Evolutionary conservation across 176 grass and related monocot species (phyloP).

Genomic region (Avena atlantica): DNA sequence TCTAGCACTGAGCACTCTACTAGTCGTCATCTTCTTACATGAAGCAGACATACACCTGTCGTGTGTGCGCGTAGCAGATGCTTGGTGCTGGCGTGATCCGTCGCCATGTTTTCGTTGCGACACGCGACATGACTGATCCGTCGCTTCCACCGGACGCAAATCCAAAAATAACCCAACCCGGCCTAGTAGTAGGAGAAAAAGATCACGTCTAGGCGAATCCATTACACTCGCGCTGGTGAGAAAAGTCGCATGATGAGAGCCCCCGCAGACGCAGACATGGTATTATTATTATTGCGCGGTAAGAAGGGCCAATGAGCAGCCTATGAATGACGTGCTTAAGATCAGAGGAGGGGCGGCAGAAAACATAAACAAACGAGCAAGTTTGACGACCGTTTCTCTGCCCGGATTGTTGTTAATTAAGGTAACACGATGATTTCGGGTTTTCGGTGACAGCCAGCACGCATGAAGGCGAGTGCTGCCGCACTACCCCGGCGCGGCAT

Average conservation of each 20-base stretch:
- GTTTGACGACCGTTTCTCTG: not conserved
- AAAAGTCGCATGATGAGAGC: slow-evolving; percentile 11
- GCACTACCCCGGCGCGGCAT: not conserved
- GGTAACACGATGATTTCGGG: slow-evolving; percentile 22
- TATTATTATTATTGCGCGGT: not conserved
- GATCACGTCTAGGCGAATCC: slow-evolving; percentile 19
- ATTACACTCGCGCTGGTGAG: not conserved
- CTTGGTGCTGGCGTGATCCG: too few species aligned
- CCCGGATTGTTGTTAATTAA: not conserved
- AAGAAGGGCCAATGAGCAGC: not conserved
- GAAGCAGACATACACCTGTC: not conserved
- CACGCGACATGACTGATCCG: too few species aligned
- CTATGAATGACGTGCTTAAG: too few species aligned
- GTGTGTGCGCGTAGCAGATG: too few species aligned
- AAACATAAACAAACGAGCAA: not conserved
- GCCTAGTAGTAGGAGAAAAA: slow-evolving; percentile 3
- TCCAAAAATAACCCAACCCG: not conserved
- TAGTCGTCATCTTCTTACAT: not conserved
- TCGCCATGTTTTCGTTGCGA: too few species aligned
- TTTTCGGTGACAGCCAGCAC: not conserved
- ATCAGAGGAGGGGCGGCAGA: not conserved
- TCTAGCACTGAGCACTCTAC: too few species aligned
- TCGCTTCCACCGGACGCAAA: slow-evolving; percentile 52
- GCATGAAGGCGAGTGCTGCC: slow-evolving; percentile 5
- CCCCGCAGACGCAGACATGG: not conserved